These are phyloP conservation scores for Colletotrichum sojae DNA, from an alignment of 2,329 filamentous ascomycete species.

Conservation along the genomic window DNA sequence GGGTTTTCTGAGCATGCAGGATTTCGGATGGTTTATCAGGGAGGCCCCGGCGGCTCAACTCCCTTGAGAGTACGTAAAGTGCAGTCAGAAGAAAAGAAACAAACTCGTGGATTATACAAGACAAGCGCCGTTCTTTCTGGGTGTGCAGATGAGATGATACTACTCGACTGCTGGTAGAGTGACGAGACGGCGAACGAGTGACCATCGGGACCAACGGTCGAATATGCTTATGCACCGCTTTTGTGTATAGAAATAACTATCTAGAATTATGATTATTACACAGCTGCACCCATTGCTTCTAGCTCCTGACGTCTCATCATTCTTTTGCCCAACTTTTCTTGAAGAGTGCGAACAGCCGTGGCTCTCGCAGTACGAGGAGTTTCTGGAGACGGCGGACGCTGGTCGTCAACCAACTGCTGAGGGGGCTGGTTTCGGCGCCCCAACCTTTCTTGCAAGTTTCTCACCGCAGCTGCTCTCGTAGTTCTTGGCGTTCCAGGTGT, in stretches of 20 bases:
- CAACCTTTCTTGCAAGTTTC: slow-evolving; percentile 1
- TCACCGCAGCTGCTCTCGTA: slow-evolving; percentile 9
- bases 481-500: slow-evolving; percentile 15
- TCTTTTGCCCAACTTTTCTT: slow-evolving; percentile 23
- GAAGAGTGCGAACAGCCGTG: slow-evolving; percentile 8
- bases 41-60: too few relatives aligned
- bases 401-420: background rate
- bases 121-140: too few relatives aligned
- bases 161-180: too few relatives aligned
- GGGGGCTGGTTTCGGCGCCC: slow-evolving; percentile 1
- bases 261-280: background rate
- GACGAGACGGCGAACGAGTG: too few relatives aligned
- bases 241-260: background rate
- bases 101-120: too few relatives aligned
- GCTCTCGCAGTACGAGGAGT: background rate
- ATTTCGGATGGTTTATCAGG: too few relatives aligned
- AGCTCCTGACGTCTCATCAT: slow-evolving; percentile 19
- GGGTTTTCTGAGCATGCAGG: too few relatives aligned
- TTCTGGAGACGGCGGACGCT: background rate
- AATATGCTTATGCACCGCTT: background rate
- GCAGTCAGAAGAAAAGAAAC: too few relatives aligned
- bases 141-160: too few relatives aligned
- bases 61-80: too few relatives aligned
- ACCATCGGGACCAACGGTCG: too few relatives aligned
- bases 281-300: background rate